phyloP scores from a whole-genome alignment of 495 filamentous ascomycete genomes.

The Hypoxylon lenormandii region DNA sequence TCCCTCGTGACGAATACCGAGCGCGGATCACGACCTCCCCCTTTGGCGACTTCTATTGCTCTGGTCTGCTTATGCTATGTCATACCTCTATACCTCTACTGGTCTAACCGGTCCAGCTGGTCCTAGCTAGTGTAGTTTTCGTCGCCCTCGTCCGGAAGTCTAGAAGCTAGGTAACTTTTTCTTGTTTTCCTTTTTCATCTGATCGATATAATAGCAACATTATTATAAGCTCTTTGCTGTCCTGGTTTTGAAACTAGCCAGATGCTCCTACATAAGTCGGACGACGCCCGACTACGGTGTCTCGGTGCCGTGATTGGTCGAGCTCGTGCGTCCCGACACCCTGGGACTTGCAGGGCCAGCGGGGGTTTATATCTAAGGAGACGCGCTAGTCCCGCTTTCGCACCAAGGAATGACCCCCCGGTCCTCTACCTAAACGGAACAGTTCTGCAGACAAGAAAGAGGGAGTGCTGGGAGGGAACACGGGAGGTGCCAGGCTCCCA shows the following conservation, averaged over 20 bases:
- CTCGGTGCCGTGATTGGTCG: conserved; percentile 25
- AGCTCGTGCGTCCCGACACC: conserved; percentile 43
- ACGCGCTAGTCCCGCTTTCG: conserved; percentile 16
- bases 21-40: background rate
- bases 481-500: too few relatives aligned
- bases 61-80: background rate
- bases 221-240: background rate
- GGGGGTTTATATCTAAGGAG: conserved; percentile 24
- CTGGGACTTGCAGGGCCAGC: conserved; percentile 49
- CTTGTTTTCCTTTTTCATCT: background rate
- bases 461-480: too few relatives aligned
- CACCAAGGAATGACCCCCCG: background rate
- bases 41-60: background rate
- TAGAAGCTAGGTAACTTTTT: background rate
- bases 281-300: conserved; percentile 35
- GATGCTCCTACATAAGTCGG: conserved; percentile 8
- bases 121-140: too few relatives aligned
- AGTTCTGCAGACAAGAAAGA: conserved; percentile 14
- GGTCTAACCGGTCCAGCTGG: too few relatives aligned
- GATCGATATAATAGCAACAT: too few relatives aligned
- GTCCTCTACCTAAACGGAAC: conserved; percentile 12
- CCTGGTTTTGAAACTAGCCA: background rate
- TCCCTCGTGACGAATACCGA: background rate
- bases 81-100: background rate
- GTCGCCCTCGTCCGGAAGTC: conserved; percentile 3